A percentile compares a stretch with the other conserved stretches of the same genome.
These are phyloP conservation scores for Leccinum pachyderme DNA, from an alignment of 1,284 basidiomycete genomes.

Conservation along the genomic window DNA sequence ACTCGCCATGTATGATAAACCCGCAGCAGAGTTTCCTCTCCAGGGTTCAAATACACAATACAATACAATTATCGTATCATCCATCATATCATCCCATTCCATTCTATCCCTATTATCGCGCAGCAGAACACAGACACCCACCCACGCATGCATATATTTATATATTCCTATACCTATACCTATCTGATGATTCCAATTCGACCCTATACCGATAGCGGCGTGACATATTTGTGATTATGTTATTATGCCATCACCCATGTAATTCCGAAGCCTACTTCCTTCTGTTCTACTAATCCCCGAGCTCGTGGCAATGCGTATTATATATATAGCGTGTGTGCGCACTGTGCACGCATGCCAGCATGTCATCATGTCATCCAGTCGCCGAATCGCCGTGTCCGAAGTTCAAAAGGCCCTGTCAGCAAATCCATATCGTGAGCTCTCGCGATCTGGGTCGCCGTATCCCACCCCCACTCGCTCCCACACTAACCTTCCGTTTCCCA, in stretches of 20 bases:
- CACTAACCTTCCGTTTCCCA: not conserved
- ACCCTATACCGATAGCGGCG: not conserved
- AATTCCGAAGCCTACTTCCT: not conserved
- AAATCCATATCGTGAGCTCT: not conserved
- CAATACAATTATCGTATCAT: not conserved
- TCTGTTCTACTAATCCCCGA: not conserved
- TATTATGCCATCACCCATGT: too few relatives aligned
- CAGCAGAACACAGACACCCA: not conserved
- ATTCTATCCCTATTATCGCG: not conserved
- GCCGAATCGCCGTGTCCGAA: not conserved
- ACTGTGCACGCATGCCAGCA: not conserved
- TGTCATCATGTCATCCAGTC: not conserved
- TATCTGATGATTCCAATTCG: not conserved
- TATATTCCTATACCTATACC: not conserved
- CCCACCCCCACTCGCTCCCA: not conserved
- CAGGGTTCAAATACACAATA: not conserved
- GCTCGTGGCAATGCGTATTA: not conserved
- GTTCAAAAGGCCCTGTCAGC: not conserved
- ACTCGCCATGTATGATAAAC: not conserved
- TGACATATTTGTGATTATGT: not conserved
- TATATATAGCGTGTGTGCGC: not conserved
- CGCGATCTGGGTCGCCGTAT: not conserved
- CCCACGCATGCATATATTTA: not conserved
- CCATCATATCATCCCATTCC: not conserved
- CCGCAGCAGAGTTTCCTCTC: not conserved